Evolutionary conservation across 352 stramenopile species (phyloP), one percentile per base, ranked within the genome.

Genomic region (Plasmopara halstedii): DNA sequence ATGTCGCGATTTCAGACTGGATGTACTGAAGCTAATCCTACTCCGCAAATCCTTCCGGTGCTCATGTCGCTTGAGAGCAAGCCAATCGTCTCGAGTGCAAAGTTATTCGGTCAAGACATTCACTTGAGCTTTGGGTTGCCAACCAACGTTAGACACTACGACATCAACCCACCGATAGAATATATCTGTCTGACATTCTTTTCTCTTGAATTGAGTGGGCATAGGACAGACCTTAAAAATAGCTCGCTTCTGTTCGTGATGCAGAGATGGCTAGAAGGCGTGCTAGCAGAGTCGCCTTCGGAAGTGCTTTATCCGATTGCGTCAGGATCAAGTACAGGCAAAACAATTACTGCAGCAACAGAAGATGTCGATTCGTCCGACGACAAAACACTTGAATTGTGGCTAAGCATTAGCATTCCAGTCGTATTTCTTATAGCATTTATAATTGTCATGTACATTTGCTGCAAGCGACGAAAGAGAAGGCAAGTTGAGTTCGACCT

Each of bases 331-430:
- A 17, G 8, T 35, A 1, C 2, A 18, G 31, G 31, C 13, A 17
- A 6, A 6, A 17, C 31, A 4, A 3, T 1, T 13, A n/a, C 26
- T 31, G 26, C 11, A n/a, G n/a, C 26, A 31, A 11, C 26, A 11
- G 20, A 18, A 3, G 11, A 6, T 18, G 6, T 13, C 20, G 25
- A 50, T 20, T 20, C 23, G 18, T 31, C 23, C 4, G 45, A 67
- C 13, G 45, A 56, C 40, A 41, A 36, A 19, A 39, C 50, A 1
- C 21, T 68, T 5, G 50, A 46, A 35, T 11, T 68, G 3, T 68
- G 59, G 59, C 42, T 68, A 6, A 62, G 59, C 17, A 64, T 68
- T 25, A 62, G 59, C 29, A 56, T 64, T 42, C 54, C 59, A 4
- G n/a, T 62, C 9, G 26, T 65, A 3, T 11, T 62, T 11, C 38